Evolutionary conservation across 2,329 filamentous ascomycete genomes (phyloP), one percentile per base, ranked within the genome.

Genomic region (Fusarium heterosporum): DNA sequence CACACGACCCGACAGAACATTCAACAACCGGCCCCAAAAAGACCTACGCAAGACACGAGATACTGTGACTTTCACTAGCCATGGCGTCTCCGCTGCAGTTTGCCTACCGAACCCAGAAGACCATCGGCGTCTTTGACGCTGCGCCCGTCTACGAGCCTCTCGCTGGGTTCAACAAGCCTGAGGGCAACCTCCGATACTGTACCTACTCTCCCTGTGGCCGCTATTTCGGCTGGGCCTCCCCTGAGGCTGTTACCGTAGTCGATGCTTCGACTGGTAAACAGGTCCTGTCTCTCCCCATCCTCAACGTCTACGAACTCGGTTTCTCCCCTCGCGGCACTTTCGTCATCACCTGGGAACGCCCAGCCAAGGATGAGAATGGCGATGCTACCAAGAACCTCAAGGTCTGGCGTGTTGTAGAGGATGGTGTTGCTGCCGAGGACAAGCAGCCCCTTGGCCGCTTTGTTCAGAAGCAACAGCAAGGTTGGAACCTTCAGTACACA

Each of bases 401-500:
- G 85, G 90, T 99, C 73, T 99, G 96, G 96, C 89, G 89, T 76
- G 93, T 92, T 34, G 82, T 93, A 55, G 91, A 95, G 75, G 88
- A 91, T 10, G 78, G 84, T 13, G 81, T 87, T 45, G 86, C 86
- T 43, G 87, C 80, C 47, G 81, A 81, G 62, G 87, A 90, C 70
- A 91, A 92, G 80, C 84, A 90, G 73, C 89, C 94, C 29, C 85
- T 97, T 43, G 95, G 94, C 67, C 87, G 89, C 74, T 99, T 96
- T 78, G 96, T 99, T 70, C 96, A 99, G 80, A 97, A 97, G 85
- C 91, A 89, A 69, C 93, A 97, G 83, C 93, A 91, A 43, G 93
- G 94, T 75, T 98, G 95, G 95, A 98, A 97, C 78, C 84, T 99
- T 76, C 95, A 98, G 81, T 99, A 98, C 80, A 97, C 94, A 29